Evolutionary conservation across 805 yeast species (phyloP), one percentile per base, ranked within the genome.

Genomic region (Saturnispora sanitii): DNA sequence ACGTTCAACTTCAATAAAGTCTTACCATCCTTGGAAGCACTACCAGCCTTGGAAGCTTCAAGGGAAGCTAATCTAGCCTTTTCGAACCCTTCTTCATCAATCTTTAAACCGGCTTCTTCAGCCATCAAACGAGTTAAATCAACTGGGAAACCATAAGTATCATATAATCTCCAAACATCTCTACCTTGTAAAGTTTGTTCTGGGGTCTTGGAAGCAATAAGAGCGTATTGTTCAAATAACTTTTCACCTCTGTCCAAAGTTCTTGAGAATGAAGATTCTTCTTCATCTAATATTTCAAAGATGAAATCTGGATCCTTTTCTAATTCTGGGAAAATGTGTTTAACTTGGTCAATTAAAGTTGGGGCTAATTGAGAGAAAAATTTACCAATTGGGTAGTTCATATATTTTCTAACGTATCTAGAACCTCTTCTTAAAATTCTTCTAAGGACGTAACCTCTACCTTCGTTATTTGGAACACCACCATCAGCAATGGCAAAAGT

Each of bases 401-500:
- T 79, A 68, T 92, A 88, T 67, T 92, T 92, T 64, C 97, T 82
- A 34, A 82, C 96, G 57, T 85, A 92, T 65, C 98, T 82, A 30
- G 96, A 85, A 56, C 98, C 99, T 71, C 99, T 82, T 71, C 99
- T 82, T 56, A 92, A 70, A 52, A 92, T 88, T 70, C 99, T 82
- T 68, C 99, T 81, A 61, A 92, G 69, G 33, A 92, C 99, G 57
- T 92, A 92, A 54, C 99, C 99, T 67, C 98, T 82, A 54, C 99
- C 99, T 60, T 92, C 98, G 57, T 88, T 92, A 67, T 92, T 92
- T 58, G 99, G 99, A 43, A 92, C 96, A 57, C 98, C 99, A 56
- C 99, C 99, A 62, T 92, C 99, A 30, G 95, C 84, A 45, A 92
- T 72, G 37, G 99, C 96, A 63, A 92, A 85, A 2, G 95, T 85